phyloP scores from a whole-genome alignment of 768 basidiomycete species.

The Suillus americanus region DNA sequence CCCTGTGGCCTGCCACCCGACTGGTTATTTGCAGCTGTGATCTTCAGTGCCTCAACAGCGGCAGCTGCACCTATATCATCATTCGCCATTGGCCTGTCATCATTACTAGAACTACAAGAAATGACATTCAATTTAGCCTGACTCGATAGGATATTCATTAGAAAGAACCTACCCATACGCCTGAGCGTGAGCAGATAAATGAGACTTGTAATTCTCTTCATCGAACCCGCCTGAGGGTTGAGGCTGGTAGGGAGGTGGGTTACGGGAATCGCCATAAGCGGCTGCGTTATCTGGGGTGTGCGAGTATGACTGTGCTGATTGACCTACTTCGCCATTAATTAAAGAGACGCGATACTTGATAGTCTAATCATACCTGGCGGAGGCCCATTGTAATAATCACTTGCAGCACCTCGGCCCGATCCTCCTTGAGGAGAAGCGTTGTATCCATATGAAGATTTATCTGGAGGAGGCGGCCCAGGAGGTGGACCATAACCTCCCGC shows the following conservation, averaged over 20 bases:
- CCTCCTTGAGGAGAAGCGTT: background rate
- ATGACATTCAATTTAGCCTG: background rate
- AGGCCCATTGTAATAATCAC: conserved; percentile 6
- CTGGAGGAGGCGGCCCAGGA: background rate
- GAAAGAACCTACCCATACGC: conserved; percentile 29
- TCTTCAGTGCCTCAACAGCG: conserved; percentile 31
- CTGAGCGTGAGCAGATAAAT: conserved; percentile 28
- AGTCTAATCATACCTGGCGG: background rate
- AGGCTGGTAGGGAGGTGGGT: conserved; percentile 16
- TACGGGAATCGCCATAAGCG: conserved; percentile 11
- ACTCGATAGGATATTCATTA: background rate
- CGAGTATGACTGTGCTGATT: conserved; percentile 18
- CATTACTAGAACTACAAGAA: background rate
- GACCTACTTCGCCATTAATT: conserved; percentile 9
- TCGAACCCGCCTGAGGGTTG: conserved; percentile 5
- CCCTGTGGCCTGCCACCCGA: background rate
- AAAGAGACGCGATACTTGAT: background rate
- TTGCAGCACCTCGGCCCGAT: conserved; percentile 2
- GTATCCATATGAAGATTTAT: background rate
- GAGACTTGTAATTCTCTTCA: conserved; percentile 17
- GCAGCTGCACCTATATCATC: conserved; percentile 29
- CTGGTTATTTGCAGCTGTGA: conserved; percentile 18
- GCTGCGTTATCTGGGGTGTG: conserved; percentile 18
- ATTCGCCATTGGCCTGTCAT: conserved; percentile 24
- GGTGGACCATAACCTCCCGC: background rate